Conservation (phyloP, 192 early-diverging fungal species). For the Phlyctochytrium bullatum region DNA sequence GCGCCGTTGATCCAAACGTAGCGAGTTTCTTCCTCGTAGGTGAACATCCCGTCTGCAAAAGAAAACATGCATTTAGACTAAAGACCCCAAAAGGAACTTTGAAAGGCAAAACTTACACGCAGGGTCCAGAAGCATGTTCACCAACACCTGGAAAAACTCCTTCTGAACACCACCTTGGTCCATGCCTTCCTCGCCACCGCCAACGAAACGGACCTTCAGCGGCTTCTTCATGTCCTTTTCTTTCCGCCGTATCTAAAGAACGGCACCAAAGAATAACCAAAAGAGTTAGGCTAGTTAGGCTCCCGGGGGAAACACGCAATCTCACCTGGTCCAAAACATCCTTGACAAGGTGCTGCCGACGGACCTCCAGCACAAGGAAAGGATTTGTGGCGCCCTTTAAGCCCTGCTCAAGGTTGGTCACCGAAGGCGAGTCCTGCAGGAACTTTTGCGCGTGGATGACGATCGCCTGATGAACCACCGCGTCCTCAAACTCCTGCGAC, state of each 20-base stretch:
- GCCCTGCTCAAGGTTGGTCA: slow-evolving; percentile 49
- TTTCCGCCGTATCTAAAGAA: slow-evolving; percentile 43
- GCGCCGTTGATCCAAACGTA: slow-evolving; percentile 76
- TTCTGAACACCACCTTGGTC: slow-evolving; percentile 97
- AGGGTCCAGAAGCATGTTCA: slow-evolving; percentile 70
- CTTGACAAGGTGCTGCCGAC: slow-evolving; percentile 64
- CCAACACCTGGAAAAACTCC: slow-evolving; percentile 84
- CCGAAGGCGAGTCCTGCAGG: slow-evolving; percentile 47
- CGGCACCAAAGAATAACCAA: background rate
- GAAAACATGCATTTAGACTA: too few species aligned
- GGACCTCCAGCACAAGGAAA: slow-evolving; percentile 76
- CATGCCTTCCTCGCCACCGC: slow-evolving; percentile 87
- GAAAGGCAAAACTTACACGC: slow-evolving; percentile 39
- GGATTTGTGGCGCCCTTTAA: slow-evolving; percentile 66
- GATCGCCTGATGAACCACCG: slow-evolving; percentile 76
- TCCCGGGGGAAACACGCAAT: slow-evolving; percentile 10
- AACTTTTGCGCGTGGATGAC: slow-evolving; percentile 72
- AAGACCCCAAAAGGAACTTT: too few species aligned
- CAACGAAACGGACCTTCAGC: slow-evolving; percentile 80
- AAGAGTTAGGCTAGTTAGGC: too few species aligned
- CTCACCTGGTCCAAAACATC: slow-evolving; percentile 74
- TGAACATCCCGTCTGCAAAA: slow-evolving; percentile 69
- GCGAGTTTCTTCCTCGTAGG: slow-evolving; percentile 58
- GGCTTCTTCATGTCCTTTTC: slow-evolving; percentile 72
- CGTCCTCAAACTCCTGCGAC: slow-evolving; percentile 76